phyloP scores from a whole-genome alignment of 768 basidiomycete species.

The Suillus subaureus region DNA sequence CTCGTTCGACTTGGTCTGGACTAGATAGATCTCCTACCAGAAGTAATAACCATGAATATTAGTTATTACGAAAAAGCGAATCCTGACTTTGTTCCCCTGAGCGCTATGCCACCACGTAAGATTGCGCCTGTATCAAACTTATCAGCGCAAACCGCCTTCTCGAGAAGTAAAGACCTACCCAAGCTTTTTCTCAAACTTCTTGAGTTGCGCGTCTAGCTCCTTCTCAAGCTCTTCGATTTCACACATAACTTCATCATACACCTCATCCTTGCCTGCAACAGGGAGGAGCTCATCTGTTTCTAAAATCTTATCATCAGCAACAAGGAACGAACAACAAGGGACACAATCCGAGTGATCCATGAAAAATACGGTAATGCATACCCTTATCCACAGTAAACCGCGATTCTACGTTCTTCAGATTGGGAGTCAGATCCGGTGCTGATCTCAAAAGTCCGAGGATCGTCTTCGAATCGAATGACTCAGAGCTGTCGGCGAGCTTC shows the following conservation, averaged over 20 bases:
- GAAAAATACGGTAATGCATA: constrained; percentile 25
- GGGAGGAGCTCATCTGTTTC: constrained; percentile 76
- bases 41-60: constrained; percentile 7
- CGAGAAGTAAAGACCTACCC: constrained; percentile 45
- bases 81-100: constrained; percentile 73
- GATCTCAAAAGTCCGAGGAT: constrained; percentile 74
- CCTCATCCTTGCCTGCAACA: constrained; percentile 80
- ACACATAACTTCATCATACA: constrained; percentile 74
- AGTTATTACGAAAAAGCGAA: constrained; percentile 1
- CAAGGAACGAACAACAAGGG: background rate
- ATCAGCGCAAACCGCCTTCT: constrained; percentile 12
- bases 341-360: background rate
- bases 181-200: constrained; percentile 64
- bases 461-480: constrained; percentile 75
- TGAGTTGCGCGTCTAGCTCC: constrained; percentile 67
- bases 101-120: constrained; percentile 77
- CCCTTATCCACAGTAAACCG: constrained; percentile 69
- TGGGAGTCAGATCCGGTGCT: constrained; percentile 75
- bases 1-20: constrained; percentile 65
- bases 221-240: constrained; percentile 75
- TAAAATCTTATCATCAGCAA: constrained; percentile 26
- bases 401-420: constrained; percentile 71
- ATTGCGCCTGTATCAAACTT: constrained; percentile 44
- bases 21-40: constrained; percentile 83
- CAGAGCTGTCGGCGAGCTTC: constrained; percentile 62